phyloP scores from a whole-genome alignment of 176 grass and related monocot species.

The Zizania latifolia region DNA sequence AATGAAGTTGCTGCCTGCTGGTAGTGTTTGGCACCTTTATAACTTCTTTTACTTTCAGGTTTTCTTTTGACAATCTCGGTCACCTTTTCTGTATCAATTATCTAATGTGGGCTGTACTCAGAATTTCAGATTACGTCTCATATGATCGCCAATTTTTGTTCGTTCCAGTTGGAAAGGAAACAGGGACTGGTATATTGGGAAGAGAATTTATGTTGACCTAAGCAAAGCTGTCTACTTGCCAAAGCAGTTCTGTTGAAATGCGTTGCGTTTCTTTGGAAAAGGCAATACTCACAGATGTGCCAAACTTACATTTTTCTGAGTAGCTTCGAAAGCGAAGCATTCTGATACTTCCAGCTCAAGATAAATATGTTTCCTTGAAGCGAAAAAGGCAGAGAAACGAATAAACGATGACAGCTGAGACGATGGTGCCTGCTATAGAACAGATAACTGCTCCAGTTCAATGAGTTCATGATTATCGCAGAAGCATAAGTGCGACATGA shows the following conservation, averaged over 20 bases:
- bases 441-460: not conserved
- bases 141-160: not conserved
- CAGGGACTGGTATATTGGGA: not conserved
- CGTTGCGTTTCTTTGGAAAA: not conserved
- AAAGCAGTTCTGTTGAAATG: no score
- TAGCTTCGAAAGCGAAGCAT: not conserved
- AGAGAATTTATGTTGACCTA: not conserved
- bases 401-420: not conserved
- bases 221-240: not conserved
- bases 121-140: not conserved
- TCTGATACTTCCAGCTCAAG: not conserved
- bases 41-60: not conserved
- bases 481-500: not conserved
- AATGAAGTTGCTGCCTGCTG: conserved; percentile 4
- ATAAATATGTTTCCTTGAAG: not conserved
- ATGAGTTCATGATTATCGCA: not conserved
- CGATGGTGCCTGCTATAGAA: no score
- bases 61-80: conserved; percentile 1
- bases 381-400: not conserved
- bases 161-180: not conserved
- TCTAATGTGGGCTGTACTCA: not conserved
- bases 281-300: not conserved
- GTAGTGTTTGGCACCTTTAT: not conserved
- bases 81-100: not conserved
- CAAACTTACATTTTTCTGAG: no score